A percentile compares a stretch with the other conserved stretches of the same genome.
These are phyloP conservation scores for Xerocomus amazonicus DNA, from an alignment of 1,284 basidiomycete species.

Conservation along the genomic window DNA sequence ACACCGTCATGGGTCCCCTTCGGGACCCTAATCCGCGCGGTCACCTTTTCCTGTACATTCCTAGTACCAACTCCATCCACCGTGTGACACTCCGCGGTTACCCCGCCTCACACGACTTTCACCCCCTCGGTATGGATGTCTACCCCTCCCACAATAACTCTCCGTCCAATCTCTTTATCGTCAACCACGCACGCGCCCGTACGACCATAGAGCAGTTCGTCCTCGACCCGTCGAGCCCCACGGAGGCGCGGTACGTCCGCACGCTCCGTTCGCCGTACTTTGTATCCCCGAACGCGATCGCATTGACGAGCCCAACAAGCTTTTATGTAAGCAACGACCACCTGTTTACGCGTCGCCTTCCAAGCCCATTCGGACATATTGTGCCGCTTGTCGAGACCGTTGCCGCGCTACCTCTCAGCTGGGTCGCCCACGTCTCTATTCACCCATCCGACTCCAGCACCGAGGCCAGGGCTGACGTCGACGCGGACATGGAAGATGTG, in stretches of 20 bases:
- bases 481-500: constrained; percentile 10
- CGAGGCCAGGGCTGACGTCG: too few species aligned
- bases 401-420: constrained; percentile 53
- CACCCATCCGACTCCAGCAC: constrained; percentile 7
- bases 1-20: constrained; percentile 65
- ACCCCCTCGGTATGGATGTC: constrained; percentile 54
- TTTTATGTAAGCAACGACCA: constrained; percentile 74
- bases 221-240: constrained; percentile 42
- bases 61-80: constrained; percentile 12
- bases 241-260: constrained; percentile 48
- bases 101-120: constrained; percentile 49
- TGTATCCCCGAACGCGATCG: constrained; percentile 61
- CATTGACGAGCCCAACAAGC: constrained; percentile 54
- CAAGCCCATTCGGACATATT: constrained; percentile 43
- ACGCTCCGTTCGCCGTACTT: constrained; percentile 56
- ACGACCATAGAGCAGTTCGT: constrained; percentile 65
- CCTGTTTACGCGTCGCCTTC: constrained; percentile 58
- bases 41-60: constrained; percentile 43
- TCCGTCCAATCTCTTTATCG: constrained; percentile 53
- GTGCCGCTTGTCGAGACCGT: constrained; percentile 55
- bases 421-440: constrained; percentile 54
- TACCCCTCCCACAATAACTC: constrained; percentile 46
- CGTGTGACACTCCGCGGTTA: constrained; percentile 39
- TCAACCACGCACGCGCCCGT: constrained; percentile 58
- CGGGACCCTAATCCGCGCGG: constrained; percentile 48